These are phyloP conservation scores for Paramecium biaurelia DNA, from an alignment of 73 alveolate species.

Conservation along the genomic window DNA sequence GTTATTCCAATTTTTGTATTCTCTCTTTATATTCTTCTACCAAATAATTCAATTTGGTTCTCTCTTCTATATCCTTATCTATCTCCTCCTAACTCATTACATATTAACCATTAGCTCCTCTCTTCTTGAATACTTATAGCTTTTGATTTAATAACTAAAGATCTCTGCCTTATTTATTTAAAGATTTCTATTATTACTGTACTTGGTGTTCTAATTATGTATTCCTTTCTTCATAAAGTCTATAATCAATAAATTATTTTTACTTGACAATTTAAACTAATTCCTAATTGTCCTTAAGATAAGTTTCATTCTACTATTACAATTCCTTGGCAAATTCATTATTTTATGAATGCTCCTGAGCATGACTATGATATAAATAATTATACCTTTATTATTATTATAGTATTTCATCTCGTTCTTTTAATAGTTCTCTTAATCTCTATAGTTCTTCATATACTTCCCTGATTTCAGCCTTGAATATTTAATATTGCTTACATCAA, in stretches of 20 bases:
- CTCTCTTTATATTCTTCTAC: constrained; percentile 31
- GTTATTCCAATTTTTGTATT: constrained; percentile 10
- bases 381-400: not conserved
- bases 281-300: not conserved
- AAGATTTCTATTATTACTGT: not conserved
- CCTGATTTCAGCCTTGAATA: constrained; percentile 17
- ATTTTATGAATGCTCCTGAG: not conserved
- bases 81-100: constrained; percentile 2
- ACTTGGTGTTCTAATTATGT: not conserved
- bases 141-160: not conserved
- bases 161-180: not conserved
- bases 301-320: not conserved
- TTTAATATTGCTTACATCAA: not conserved
- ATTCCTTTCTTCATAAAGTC: constrained; percentile 30
- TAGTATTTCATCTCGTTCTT: not conserved
- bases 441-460: constrained; percentile 39
- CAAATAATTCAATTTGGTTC: not conserved
- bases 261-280: constrained; percentile 38
- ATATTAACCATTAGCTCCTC: constrained; percentile 31
- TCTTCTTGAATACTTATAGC: not conserved
- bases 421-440: constrained; percentile 15
- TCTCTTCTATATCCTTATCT: constrained; percentile 32
- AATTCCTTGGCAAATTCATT: not conserved
- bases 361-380: constrained; percentile 17
- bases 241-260: not conserved